Base-by-base conservation (phyloP, 176 grass and related monocot species). In the Ensete glaucum region DNA sequence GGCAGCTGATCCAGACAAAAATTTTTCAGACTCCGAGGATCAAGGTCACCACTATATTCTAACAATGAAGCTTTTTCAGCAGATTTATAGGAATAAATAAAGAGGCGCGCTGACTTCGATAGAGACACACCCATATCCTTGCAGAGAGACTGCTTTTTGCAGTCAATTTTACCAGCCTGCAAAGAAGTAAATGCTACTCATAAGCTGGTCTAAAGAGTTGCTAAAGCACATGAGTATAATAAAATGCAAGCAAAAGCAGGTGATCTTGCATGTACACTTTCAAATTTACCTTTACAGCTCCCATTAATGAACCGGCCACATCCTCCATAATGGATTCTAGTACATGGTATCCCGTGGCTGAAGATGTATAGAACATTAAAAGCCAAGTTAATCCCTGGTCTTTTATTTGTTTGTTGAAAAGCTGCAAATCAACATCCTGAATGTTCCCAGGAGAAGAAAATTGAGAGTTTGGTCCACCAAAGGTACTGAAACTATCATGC, bases 1-100 rank as follows among this genome's bases (percentile, higher is more conserved):
- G 94, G 94, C 77, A 97, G 79, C 62, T 98, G 88, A 57, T 93
- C 90, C 57, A 93, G 90, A 80, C 84, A 89, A 77, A 98, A 98
- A 55, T n/a, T 81, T 76, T 93, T 98, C 82, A 98, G 77, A 82
- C 86, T 98, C 80, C 83, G 93, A 56, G 82, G 43, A 82, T 93
- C 79, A 66, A 83, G 56, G 27, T 98, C 84, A 50, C 86, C 90
- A 74, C 75, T 89, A 76, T 98, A 98, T 84, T 98, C 95, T 57
- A 87, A 84, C 73, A 98, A 87, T 67, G 88, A 93, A 8, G 90
- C 90, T 76, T 83, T 87, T 24, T 89, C 80, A 62, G 74, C 63
- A 77, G 84, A 85, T 64, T 63, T 74, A 55, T 98, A 98, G 0
- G 90, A 98, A 79, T 93, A 93, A 56, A 93, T 79, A 76, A 93